phyloP scores from a whole-genome alignment of 345 rosid genomes.

The Sapria himalayana region DNA sequence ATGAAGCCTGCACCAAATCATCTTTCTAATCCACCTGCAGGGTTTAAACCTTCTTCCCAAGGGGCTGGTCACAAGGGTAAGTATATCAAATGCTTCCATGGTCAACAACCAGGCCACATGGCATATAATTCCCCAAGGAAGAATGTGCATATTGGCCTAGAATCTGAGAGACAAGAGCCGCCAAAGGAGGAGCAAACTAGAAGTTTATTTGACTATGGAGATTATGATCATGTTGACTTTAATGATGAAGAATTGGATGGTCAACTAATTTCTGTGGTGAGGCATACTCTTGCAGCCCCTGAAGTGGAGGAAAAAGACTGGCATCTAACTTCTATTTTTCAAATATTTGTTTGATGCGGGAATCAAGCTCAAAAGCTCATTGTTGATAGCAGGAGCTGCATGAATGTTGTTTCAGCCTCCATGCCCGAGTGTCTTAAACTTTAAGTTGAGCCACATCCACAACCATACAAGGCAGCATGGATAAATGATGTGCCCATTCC shows the following conservation, averaged over 20 bases:
- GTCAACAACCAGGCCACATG: neutral
- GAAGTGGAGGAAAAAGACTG: neutral
- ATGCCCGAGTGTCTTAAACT: neutral
- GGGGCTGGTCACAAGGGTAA: neutral
- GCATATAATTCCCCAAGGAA: neutral
- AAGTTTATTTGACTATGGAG: neutral
- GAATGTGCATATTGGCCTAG: too few relatives aligned
- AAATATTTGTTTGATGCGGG: neutral
- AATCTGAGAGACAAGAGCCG: neutral
- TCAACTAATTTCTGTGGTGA: neutral
- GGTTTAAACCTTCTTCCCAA: neutral
- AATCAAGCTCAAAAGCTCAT: neutral
- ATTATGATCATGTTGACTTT: neutral
- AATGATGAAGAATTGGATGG: neutral
- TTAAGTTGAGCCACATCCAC: neutral
- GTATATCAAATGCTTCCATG: neutral
- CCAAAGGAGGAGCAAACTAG: neutral
- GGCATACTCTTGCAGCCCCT: neutral
- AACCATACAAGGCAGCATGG: neutral
- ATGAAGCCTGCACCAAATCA: neutral
- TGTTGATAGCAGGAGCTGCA: too few relatives aligned
- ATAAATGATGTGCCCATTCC: neutral
- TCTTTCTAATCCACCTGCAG: neutral
- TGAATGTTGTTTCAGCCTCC: too few relatives aligned
- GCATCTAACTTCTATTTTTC: neutral